Base-by-base conservation (phyloP, 1,284 basidiomycete species). In the Apiotrichum domesticum region DNA sequence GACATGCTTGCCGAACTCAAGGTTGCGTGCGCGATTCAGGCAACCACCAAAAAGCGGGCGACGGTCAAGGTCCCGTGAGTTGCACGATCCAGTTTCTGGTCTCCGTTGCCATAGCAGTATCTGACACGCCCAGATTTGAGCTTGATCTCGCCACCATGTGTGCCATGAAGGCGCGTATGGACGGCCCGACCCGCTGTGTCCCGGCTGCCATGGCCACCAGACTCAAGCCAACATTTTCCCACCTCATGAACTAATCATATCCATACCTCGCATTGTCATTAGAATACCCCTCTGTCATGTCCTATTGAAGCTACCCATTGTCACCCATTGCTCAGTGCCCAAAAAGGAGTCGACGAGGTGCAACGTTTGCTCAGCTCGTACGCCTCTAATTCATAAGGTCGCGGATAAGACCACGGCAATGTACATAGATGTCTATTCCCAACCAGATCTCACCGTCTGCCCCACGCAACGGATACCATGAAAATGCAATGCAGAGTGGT, bases 101-200 rank as follows among this genome's bases (percentile, higher is more conserved):
- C 21, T 21, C 21, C 21, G 21, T 21, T 21, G 21, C 21, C 29
- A 13, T 6, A 11, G 35, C n/a, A 35, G 39, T 33, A 40, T 14
- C 51, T 52, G 47, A 55, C 48, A 14, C 10, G 8, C n/a, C 21
- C 53, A 72, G 69, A 2, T 73, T 71, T 45, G 67, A 71, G 15
- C 54, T 73, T 51, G 71, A 73, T 49, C 68, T 70, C 41, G 49
- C 35, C 1, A 65, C 63, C 14, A 54, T 63, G 6, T 69, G 69
- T 40, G 61, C 51, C 3, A 55, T 73, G 51, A 66, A 65, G 52
- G 68, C 67, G 34, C 40, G 49, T 3, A 29, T n/a, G 13, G 5
- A 21, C 21, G 49, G 49, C 32, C 21, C 29, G 49, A 51, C 49
- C 13, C 13, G 40, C 14, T 33, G 37, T 10, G 10, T 42, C 9